Base-by-base conservation (phyloP, 352 stramenopile genomes). In the Peronospora destructor region DNA sequence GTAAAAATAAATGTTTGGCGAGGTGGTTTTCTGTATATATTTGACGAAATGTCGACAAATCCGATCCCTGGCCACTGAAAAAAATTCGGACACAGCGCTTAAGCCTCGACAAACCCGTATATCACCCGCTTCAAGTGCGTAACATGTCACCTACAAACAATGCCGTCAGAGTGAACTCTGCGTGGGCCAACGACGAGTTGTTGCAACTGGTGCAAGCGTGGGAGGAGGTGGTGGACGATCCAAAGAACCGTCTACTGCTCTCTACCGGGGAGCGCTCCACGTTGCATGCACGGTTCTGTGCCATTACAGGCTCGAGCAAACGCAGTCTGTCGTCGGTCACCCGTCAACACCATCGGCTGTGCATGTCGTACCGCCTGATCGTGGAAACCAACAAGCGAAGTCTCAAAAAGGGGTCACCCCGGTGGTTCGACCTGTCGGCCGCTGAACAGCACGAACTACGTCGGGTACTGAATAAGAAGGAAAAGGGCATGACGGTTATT, bases 301-400 rank as follows among this genome's bases (percentile, higher is more conserved):
- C 49, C n/a, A 29, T 65, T 3, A 8, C 53, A 1, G 48, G 38
- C 16, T 41, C 35, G 3, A 49, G 6, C 2, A 41, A 53, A 29
- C 54, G 61, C 29, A 56, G 53, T 14, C n/a, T 68, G 8, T 66
- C 59, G 28, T 61, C 54, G 26, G 55, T 70, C 14, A 57, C 48
- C 5, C 61, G 53, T 1, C 59, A 68, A 40, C 49, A 72, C 14
- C 55, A 64, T 41, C 61, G 63, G 4, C 25, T 75, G 11, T 64
- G 65, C 30, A 61, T 44, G 25, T 58, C 62, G 23, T 72, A 63
- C 45, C 54, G 42, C 2, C 49, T 75, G 32, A 67, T 75, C n/a
- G 37, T 68, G 4, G 52, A 56, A 19, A 64, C 56, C 5, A 63
- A 71, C 41, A 51, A 40, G 17, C 53, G 49, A 14, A 71, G 46